Evolutionary conservation across 2,329 filamentous ascomycete species (phyloP), one percentile per base, ranked within the genome.

Genomic region (Trichoderma harzianum): DNA sequence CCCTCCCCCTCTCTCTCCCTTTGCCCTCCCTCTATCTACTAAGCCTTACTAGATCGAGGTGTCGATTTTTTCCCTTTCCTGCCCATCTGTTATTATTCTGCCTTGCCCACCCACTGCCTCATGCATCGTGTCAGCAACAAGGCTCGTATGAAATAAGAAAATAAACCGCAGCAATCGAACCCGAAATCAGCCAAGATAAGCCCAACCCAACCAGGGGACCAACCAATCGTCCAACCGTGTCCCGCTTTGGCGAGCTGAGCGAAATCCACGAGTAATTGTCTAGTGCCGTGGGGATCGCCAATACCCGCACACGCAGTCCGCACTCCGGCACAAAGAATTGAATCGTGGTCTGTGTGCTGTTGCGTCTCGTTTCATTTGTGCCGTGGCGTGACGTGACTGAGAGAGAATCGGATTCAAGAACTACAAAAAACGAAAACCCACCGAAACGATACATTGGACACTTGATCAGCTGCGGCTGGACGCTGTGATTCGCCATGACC

Each of bases 401-500:
- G 47, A 53, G 47, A 53, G 21, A 12, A 21, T 21, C 5, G n/a
- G 24, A 53, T 28, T 36, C 34, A 3, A 36, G 1, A 36, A 36
- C 34, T 36, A 36, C 14, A 51, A 16, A 7, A 7, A 64, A 21
- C 26, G 5, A 30, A 47, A 61, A 24, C 2, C 12, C 8, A 14
- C 26, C 18, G 14, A 7, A 18, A 7, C 14, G n/a, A 53, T 12
- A 43, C 5, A 53, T 24, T 3, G 47, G 11, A 53, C 30, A n/a
- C 26, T 51, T 43, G 24, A 32, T 55, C 28, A 55, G 63, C 30
- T 55, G 43, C 32, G 36, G 34, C 30, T 39, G 47, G 65, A 61
- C 63, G 71, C 71, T 61, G 60, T 65, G 73, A 72, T 62, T 73
- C 83, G 85, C 77, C 78, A 89, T 89, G 87, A 87, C 87, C 78